Evolutionary conservation across 331 rosid species (phyloP).

Genomic region (Quercus phellos): DNA sequence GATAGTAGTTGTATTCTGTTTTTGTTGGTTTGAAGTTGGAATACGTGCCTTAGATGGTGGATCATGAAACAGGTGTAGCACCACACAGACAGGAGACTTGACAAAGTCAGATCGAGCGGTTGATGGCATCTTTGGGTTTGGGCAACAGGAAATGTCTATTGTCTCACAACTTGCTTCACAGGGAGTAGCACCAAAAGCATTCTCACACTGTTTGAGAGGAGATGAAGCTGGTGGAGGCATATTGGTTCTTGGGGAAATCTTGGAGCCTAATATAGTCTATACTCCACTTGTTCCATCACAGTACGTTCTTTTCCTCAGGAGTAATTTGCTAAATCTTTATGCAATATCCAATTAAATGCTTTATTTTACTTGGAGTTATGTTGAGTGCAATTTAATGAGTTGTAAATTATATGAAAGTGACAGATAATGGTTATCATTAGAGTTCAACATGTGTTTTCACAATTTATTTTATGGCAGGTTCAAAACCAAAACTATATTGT

Average conservation of each 20-base stretch:
- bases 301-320: slow-evolving; percentile 45
- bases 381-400: background rate
- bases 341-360: background rate
- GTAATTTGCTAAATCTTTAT: slow-evolving; percentile 2
- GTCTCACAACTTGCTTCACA: slow-evolving; percentile 84
- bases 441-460: background rate
- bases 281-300: slow-evolving; percentile 87
- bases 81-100: slow-evolving; percentile 75
- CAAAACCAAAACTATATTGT: no score
- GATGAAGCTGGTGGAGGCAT: slow-evolving; percentile 88
- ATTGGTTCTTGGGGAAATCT: slow-evolving; percentile 88
- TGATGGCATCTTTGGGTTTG: slow-evolving; percentile 92
- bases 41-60: slow-evolving; percentile 23
- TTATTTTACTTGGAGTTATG: background rate
- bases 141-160: slow-evolving; percentile 82
- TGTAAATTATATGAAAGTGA: background rate
- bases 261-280: slow-evolving; percentile 76
- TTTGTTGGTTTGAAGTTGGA: slow-evolving; percentile 24
- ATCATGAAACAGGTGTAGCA: slow-evolving; percentile 75
- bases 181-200: slow-evolving; percentile 77
- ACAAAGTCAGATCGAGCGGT: slow-evolving; percentile 88
- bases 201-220: slow-evolving; percentile 95
- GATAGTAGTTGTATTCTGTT: slow-evolving; percentile 2
- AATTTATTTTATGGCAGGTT: background rate
- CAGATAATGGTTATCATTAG: background rate